These are phyloP conservation scores for Podospora anserina DNA, from an alignment of 495 filamentous ascomycete genomes.

Conservation along the genomic window DNA sequence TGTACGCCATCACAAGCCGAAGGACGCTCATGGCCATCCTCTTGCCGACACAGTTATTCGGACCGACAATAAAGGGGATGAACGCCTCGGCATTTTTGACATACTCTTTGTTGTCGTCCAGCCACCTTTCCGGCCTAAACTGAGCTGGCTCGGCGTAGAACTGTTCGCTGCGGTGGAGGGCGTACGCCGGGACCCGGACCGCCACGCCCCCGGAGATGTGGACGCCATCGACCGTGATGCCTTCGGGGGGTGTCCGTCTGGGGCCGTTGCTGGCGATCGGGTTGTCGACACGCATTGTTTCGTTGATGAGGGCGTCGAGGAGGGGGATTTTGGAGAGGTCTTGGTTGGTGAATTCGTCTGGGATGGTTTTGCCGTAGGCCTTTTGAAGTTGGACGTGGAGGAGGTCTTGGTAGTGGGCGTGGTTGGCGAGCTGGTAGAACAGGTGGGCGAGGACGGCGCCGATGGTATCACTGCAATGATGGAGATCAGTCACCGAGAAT, in stretches of 20 bases:
- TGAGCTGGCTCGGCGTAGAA: conserved; percentile 4
- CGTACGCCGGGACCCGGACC: conserved; percentile 46
- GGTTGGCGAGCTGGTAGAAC: conserved; percentile 21
- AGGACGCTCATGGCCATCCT: conserved; percentile 32
- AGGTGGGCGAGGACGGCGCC: conserved; percentile 18
- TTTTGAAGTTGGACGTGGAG: conserved; percentile 9
- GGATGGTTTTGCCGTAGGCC: conserved; percentile 17
- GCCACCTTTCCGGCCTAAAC: conserved; percentile 53
- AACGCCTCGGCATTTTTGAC: conserved; percentile 47
- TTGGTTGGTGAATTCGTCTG: conserved; percentile 14
- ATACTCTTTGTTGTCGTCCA: conserved; percentile 36
- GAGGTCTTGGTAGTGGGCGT: conserved; percentile 9
- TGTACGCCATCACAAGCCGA: conserved; percentile 27
- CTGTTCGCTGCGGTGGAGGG: conserved; percentile 25
- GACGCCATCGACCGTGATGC: conserved; percentile 44
- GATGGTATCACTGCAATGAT: conserved; percentile 20
- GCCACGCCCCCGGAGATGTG: conserved; percentile 44
- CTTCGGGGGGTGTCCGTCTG: conserved; percentile 46
- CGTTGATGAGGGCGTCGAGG: conserved; percentile 51
- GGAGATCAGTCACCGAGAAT: background rate
- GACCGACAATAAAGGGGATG: conserved; percentile 46
- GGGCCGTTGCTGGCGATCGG: conserved; percentile 46
- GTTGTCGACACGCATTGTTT: conserved; percentile 55
- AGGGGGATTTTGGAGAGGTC: conserved; percentile 24
- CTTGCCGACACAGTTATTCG: conserved; percentile 32